A percentile compares a stretch with the other conserved stretches of the same genome.
Evolutionary conservation across 129 eudicot species (phyloP).

Genomic region (Glebionis coronaria): DNA sequence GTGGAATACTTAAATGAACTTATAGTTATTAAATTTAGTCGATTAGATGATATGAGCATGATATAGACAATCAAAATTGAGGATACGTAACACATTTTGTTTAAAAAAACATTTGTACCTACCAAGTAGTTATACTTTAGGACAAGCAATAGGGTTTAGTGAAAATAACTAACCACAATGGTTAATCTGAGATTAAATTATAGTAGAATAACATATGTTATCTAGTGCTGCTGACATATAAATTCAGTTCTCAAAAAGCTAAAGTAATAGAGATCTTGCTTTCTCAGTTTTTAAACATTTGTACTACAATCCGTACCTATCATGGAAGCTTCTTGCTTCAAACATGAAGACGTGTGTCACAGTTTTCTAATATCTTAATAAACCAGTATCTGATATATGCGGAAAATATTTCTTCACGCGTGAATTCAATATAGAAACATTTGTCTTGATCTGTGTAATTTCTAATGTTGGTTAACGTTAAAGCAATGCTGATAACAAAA

Average conservation of each 20-base stretch:
- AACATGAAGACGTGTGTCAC: slow-evolving; percentile 19
- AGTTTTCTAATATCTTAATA: background rate
- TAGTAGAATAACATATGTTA: slow-evolving; percentile 5
- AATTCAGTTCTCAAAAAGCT: slow-evolving; percentile 24
- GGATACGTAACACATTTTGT: background rate
- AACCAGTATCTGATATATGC: background rate
- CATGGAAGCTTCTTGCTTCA: slow-evolving; percentile 24
- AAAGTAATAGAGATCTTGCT: slow-evolving; percentile 21
- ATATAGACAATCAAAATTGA: background rate
- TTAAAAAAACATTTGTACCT: slow-evolving; percentile 11
- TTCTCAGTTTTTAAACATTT: slow-evolving; percentile 14
- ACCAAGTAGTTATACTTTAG: slow-evolving; percentile 15
- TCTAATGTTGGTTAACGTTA: slow-evolving; percentile 7
- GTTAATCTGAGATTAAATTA: slow-evolving; percentile 20
- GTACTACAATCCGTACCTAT: slow-evolving; percentile 35
- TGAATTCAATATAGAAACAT: slow-evolving; percentile 1
- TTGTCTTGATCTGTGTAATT: background rate
- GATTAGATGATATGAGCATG: background rate
- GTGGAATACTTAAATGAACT: background rate
- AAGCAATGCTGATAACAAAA: background rate
- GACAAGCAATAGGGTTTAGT: slow-evolving; percentile 11
- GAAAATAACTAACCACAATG: slow-evolving; percentile 19
- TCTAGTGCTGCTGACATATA: slow-evolving; percentile 28
- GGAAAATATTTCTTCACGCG: background rate
- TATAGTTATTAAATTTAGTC: too few relatives aligned